phyloP scores from a whole-genome alignment of 768 basidiomycete genomes.

The Podaxis sp. region DNA sequence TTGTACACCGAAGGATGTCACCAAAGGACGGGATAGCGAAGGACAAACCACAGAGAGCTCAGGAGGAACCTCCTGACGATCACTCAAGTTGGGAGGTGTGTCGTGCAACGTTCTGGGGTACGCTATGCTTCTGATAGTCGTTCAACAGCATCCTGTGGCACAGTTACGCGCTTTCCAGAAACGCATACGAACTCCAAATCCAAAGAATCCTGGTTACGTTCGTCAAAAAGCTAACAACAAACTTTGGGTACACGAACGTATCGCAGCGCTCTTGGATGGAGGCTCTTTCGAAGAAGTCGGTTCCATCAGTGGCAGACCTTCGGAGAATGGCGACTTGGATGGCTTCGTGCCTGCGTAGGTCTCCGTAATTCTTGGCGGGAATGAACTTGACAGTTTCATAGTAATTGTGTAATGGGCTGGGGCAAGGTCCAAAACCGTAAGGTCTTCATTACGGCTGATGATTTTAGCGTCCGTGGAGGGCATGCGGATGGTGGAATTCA shows the following conservation, averaged over 20 bases:
- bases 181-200: constrained; percentile 32
- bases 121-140: background rate
- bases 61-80: constrained; percentile 19
- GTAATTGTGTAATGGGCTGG: constrained; percentile 39
- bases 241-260: constrained; percentile 42
- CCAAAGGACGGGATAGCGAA: constrained; percentile 1
- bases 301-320: constrained; percentile 36
- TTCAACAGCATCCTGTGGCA: constrained; percentile 28
- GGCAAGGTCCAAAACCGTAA: constrained; percentile 32
- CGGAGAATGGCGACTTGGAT: constrained; percentile 27
- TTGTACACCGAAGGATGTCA: background rate
- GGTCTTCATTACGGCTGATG: constrained; percentile 40
- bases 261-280: constrained; percentile 31
- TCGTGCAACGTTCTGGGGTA: background rate
- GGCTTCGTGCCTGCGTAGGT: constrained; percentile 38
- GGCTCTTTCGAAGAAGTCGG: constrained; percentile 36
- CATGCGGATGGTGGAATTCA: constrained; percentile 43
- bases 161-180: constrained; percentile 31
- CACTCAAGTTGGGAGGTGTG: constrained; percentile 33
- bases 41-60: background rate
- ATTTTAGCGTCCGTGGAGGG: constrained; percentile 42
- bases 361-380: background rate
- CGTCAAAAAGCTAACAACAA: constrained; percentile 38
- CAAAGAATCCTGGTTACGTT: constrained; percentile 36
- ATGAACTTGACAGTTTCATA: constrained; percentile 14